A percentile compares a stretch with the other conserved stretches of the same genome.
Conservation (phyloP, 2,329 filamentous ascomycete species). For the Capronia coronata region DNA sequence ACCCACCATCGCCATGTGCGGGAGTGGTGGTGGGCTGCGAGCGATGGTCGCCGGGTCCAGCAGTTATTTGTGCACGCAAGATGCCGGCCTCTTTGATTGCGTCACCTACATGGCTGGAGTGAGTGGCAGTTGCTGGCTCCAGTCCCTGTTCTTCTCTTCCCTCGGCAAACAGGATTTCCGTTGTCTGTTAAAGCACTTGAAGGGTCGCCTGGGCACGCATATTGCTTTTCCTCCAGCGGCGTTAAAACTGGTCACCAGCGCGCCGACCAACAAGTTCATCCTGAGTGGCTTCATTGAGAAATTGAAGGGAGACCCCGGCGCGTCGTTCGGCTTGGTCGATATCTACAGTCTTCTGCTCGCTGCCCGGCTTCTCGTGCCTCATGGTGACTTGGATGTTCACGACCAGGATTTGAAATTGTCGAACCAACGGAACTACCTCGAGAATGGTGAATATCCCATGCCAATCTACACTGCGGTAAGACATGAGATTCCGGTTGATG, state of each 20-base stretch:
- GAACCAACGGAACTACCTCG: constrained; percentile 69
- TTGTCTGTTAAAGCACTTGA: constrained; percentile 74
- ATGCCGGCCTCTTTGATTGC: constrained; percentile 88
- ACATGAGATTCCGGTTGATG: constrained; percentile 77
- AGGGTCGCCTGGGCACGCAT: constrained; percentile 74
- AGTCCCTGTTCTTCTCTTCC: constrained; percentile 77
- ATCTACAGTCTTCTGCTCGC: constrained; percentile 83
- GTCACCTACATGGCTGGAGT: constrained; percentile 92
- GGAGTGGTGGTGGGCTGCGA: constrained; percentile 83
- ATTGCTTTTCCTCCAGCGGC: constrained; percentile 88
- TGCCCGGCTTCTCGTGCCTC: constrained; percentile 76
- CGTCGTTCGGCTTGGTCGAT: constrained; percentile 86
- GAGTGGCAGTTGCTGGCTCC: constrained; percentile 93
- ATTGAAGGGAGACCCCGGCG: constrained; percentile 69
- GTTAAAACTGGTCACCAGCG: constrained; percentile 70
- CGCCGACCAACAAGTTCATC: constrained; percentile 88
- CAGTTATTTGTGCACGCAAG: constrained; percentile 74
- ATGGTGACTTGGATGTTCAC: constrained; percentile 70
- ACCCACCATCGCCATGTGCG: constrained; percentile 86
- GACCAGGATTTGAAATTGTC: constrained; percentile 83
- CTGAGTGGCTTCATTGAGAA: constrained; percentile 87
- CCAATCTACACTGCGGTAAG: constrained; percentile 94
- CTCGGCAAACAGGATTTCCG: constrained; percentile 62
- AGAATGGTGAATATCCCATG: constrained; percentile 72
- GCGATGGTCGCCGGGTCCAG: constrained; percentile 87